Conservation (phyloP, 78 protist genomes). For the Dictyostelium capitatum region DNA sequence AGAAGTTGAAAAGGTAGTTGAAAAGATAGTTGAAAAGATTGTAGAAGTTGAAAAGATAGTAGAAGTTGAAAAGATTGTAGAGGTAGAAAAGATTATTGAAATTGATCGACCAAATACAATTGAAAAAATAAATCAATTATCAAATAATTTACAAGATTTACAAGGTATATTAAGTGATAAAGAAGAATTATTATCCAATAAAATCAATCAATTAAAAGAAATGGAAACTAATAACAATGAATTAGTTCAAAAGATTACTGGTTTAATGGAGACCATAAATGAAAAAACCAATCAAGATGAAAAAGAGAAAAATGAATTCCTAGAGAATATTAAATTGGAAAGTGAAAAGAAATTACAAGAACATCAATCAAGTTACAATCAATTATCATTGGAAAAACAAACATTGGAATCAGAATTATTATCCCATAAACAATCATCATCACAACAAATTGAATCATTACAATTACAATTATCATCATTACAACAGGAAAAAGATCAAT, state of each 20-base stretch:
- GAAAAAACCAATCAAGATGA: background rate
- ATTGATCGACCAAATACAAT: no score
- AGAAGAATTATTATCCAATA: background rate
- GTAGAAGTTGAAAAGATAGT: background rate
- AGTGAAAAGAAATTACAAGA: constrained; percentile 9
- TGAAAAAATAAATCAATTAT: background rate
- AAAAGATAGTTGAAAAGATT: constrained; percentile 18
- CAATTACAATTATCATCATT: no score
- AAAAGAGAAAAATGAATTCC: background rate
- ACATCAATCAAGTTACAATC: no score
- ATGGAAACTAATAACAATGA: background rate
- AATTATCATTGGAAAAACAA: background rate
- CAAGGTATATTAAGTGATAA: background rate
- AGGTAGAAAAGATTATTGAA: background rate
- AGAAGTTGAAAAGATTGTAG: background rate
- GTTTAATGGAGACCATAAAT: background rate
- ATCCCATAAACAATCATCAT: background rate
- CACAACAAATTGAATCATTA: no score
- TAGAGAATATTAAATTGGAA: background rate
- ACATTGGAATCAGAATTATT: background rate
- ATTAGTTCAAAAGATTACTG: background rate
- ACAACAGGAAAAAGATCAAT: no score
- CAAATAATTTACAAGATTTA: background rate
- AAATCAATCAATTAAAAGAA: background rate
- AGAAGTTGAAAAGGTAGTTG: constrained; percentile 1